phyloP scores from a whole-genome alignment of 163 green algal species.

The Scenedesmus sp. region DNA sequence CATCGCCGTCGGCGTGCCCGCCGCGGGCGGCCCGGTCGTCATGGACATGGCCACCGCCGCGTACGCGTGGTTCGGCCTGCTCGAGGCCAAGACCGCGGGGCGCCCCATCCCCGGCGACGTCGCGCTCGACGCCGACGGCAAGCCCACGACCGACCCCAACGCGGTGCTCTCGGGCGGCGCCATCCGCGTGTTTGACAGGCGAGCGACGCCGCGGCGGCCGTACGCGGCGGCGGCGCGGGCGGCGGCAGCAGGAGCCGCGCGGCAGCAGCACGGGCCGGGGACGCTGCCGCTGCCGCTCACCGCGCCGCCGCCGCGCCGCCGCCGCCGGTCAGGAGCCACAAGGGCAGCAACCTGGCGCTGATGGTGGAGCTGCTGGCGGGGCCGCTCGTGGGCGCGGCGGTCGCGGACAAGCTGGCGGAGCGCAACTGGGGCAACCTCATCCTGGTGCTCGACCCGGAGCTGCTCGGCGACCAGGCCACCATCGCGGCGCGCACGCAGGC shows the following conservation, averaged over 20 bases:
- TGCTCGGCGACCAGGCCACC: slow-evolving; percentile 62
- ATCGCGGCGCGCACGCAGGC: slow-evolving; percentile 57
- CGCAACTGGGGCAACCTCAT: slow-evolving; percentile 86
- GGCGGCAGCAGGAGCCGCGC: no score
- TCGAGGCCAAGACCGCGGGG: slow-evolving; percentile 78
- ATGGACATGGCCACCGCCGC: slow-evolving; percentile 86
- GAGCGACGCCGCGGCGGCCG: neutral
- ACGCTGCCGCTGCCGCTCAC: neutral
- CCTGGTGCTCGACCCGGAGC: slow-evolving; percentile 71
- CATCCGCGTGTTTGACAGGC: slow-evolving; percentile 78
- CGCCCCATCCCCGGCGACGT: slow-evolving; percentile 66
- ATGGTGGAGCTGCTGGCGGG: slow-evolving; percentile 85
- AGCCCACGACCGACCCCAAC: slow-evolving; percentile 73
- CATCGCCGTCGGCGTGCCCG: slow-evolving; percentile 66
- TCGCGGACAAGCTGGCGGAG: slow-evolving; percentile 74
- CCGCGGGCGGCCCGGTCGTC: slow-evolving; percentile 49
- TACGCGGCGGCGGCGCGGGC: neutral
- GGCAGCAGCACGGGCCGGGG: neutral
- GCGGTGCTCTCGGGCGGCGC: slow-evolving; percentile 72
- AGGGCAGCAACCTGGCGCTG: slow-evolving; percentile 77
- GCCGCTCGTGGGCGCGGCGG: slow-evolving; percentile 71
- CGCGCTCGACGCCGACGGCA: slow-evolving; percentile 65
- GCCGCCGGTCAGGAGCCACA: slow-evolving; percentile 53
- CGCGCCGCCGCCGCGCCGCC: neutral
- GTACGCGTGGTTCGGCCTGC: slow-evolving; percentile 78